Evolutionary conservation across 148 eudicot genomes (phyloP), one percentile per base, ranked within the genome.

Genomic region (Camellia lanceoleosa): DNA sequence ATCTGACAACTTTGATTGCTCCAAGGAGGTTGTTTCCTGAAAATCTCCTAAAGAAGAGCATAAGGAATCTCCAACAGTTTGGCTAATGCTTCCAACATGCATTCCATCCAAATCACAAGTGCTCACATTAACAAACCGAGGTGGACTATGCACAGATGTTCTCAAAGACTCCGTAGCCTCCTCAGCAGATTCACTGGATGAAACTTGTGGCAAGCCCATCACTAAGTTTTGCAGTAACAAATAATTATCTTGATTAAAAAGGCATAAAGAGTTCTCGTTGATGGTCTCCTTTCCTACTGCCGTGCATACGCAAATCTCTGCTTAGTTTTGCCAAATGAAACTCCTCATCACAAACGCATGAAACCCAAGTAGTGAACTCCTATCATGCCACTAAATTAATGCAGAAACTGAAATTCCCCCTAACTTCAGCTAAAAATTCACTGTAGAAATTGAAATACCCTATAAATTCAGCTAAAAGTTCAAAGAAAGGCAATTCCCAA

Each of bases 181-280:
- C 69, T 84, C 86, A 73, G 78, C 68, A 65, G 85, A 56, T 67
- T 80, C 91, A 75, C 78, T 74, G 47, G 80, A 82, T 41, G 88
- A 75, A 65, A 83, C 79, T 84, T 92, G 97, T 18, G 92, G 97
- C 84, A 92, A 82, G 52, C 97, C 97, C 97, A 92, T 92, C 46
- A 83, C 80, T 51, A 60, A 70, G 56, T 63, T 71, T 55, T 62
- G 16, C 47, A 73, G 56, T 42, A 56, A 3, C 51, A 14, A 73
- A 74, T 68, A 52, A 70, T 38, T 41, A 61, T 44, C 75, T 51
- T 55, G 9, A 64, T 65, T 61, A 55, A 71, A 79, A 75, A 62
- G 73, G 78, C 41, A 30, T 74, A 62, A 23, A 65, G 2, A 1
- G 30, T 30, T 44, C 8, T 6, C 14, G 3, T 68, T 69, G 41